These are phyloP conservation scores for Lobulomyces angularis DNA, from an alignment of 192 early-diverging fungal species.

Conservation along the genomic window DNA sequence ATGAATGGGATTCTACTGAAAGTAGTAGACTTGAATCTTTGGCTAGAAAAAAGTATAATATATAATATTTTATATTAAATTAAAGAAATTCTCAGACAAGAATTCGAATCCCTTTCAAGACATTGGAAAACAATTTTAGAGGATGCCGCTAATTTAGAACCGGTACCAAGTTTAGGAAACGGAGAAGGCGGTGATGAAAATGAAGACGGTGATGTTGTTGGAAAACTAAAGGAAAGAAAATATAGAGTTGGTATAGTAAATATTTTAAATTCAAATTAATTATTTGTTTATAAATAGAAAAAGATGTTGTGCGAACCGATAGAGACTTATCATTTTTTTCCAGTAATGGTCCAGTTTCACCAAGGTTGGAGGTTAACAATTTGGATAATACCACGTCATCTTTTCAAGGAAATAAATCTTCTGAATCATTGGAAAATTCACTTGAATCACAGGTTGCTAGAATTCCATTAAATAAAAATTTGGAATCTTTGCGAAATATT, in stretches of 20 bases:
- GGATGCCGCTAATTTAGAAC: conserved; percentile 10
- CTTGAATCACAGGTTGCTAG: conserved; percentile 20
- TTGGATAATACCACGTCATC: conserved; percentile 8
- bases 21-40: conserved; percentile 50
- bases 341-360: conserved; percentile 3
- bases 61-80: too few species aligned
- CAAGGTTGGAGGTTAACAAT: background rate
- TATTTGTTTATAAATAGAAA: conserved; percentile 44
- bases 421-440: conserved; percentile 24
- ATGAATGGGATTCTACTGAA: conserved; percentile 70
- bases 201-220: conserved; percentile 36
- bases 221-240: conserved; percentile 36
- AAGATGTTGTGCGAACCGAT: conserved; percentile 96
- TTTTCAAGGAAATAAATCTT: conserved; percentile 33
- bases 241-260: conserved; percentile 28
- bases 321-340: conserved; percentile 71
- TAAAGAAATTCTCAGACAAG: too few species aligned
- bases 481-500: conserved; percentile 83
- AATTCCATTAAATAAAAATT: conserved; percentile 55
- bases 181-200: conserved; percentile 32
- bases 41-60: conserved; percentile 28
- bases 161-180: background rate
- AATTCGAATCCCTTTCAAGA: too few species aligned
- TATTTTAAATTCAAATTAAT: background rate
- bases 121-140: conserved; percentile 32